Base-by-base conservation (phyloP, 345 rosid genomes). In the Populus deltoides region DNA sequence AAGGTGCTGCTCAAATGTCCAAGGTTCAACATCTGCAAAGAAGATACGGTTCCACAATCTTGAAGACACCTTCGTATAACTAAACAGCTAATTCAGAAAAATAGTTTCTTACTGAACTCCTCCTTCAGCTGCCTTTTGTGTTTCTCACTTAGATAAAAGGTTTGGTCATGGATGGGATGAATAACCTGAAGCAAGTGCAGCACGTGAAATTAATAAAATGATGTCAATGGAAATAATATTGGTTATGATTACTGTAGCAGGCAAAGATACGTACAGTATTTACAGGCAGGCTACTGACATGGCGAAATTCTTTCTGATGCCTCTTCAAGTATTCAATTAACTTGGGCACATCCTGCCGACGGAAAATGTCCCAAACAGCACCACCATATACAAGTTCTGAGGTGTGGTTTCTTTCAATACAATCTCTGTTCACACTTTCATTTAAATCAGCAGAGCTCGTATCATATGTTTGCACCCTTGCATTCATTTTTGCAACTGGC, bases 281-380 rank as follows among this genome's bases (percentile, higher is more conserved):
- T 71, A 87, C 85, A 29, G 85, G 88, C 79, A 83, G 86, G 75
- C 75, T 84, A 67, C 67, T 65, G 74, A 68, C 70, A 65, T 85
- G 86, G 41, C 80, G 77, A 71, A 87, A 85, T 38, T 87, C 90
- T 33, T 80, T 81, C 55, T 81, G 81, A 74, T 87, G 86, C 81
- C 80, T 87, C 75, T 31, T 24, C 74, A 87, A 80, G 82, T 80
- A 89, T 80, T 87, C 88, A 16, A 66, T 74, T 66, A 89, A 72
- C 66, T 78, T 85, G 41, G 92, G 90, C 6, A 89, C 90, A 80
- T 89, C 90, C 75, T 87, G 86, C 86, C 92, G 79, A 20, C 90
- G 85, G 49, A 89, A 89, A 41, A 87, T 89, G 80, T 89, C 92
- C 92, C 92, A 89, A 66, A 87, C 85, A 62, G 92, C 92, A 80